Base-by-base conservation (phyloP, 2,329 filamentous ascomycete genomes). In the Penicillium sp. region DNA sequence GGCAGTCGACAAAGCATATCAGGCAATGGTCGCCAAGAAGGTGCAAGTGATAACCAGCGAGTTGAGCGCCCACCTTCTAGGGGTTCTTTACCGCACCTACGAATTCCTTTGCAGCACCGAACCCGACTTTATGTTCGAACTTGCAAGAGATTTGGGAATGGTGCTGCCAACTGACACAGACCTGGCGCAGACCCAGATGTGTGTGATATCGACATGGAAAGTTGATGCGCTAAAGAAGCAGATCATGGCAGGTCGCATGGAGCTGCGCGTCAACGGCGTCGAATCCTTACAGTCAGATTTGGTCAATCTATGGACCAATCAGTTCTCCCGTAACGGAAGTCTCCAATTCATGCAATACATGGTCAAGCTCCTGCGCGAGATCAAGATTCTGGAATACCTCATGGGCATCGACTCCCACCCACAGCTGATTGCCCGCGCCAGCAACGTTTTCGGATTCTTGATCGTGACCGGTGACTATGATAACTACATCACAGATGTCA, bases 321-420 rank as follows among this genome's bases (percentile, higher is more conserved):
- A 82, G 59, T 79, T 79, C n/a, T 80, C 81, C 72, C 75, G 13
- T 61, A 68, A n/a, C 65, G 70, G 69, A 76, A 41, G 77, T 81
- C 62, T 79, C 81, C 38, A 45, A 1, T 78, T 90, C 45, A 77
- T 93, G 59, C 79, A 82, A 11, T 87, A 88, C 62, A 77, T 95
- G 49, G 85, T 89, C 5, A 78, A 83, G 22, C 88, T 89, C 59
- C 77, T 97, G 32, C 79, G 88, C 14, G 75, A 81, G 6, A 87
- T 88, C 38, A 85, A 86, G 49, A 78, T 97, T 24, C 83, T 96
- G 22, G 85, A 92, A 55, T 97, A 97, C 72, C 86, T 99, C 43
- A 83, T 97, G 48, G 90, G 93, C 2, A 86, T 93, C 13, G 92
- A 92, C 52, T 97, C 93, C 31, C 94, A 97, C 67, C 91, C 92